Base-by-base conservation (phyloP, 345 rosid species). In the Citrus reticulata region DNA sequence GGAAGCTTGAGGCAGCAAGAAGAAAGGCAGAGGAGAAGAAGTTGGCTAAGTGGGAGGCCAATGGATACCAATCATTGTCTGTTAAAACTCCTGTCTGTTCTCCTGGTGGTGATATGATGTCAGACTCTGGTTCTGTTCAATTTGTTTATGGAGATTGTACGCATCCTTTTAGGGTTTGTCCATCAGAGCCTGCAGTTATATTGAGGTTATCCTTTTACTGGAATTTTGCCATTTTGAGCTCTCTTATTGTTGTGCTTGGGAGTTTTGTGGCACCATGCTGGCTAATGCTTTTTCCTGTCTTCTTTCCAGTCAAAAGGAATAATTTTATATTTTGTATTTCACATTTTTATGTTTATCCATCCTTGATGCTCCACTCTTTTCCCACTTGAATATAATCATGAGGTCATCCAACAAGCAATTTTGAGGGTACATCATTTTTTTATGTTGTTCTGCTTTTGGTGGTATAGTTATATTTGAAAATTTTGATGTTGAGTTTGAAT, bases 131-230 rank as follows among this genome's bases (percentile, higher is more conserved):
- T 59, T 90, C 90, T 40, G 93, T 95, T 77, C 82, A 87, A 40
- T 90, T 91, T 84, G 92, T 92, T 74, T 88, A 86, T 79, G 97
- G 98, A 73, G 95, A 93, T 87, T 95, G 98, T 82, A 91, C 97
- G 0, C 84, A 87, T 32, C 95, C 97, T 79, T 82, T 85, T 77
- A 86, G 87, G 72, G 83, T 83, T 68, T 87, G 91, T 85, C 86
- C 81, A 16, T 86, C 89, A 62, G 93, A 91, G 85, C 90, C 95
- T 74, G 77, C 94, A 49, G 65, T 95, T 81, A 87, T 95, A 85
- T 89, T 95, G 85, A 93, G 98, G 98, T 93, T 70, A 61, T 78
- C 17, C 32, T 65, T 70, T 70, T 62, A 35, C 51, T 22, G 46
- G 65, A 40, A 69, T 62, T 16, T 49, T 25, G 40, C 63, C 37